phyloP scores from a whole-genome alignment of 2,329 filamentous ascomycete genomes.

The Eutypa lata region DNA sequence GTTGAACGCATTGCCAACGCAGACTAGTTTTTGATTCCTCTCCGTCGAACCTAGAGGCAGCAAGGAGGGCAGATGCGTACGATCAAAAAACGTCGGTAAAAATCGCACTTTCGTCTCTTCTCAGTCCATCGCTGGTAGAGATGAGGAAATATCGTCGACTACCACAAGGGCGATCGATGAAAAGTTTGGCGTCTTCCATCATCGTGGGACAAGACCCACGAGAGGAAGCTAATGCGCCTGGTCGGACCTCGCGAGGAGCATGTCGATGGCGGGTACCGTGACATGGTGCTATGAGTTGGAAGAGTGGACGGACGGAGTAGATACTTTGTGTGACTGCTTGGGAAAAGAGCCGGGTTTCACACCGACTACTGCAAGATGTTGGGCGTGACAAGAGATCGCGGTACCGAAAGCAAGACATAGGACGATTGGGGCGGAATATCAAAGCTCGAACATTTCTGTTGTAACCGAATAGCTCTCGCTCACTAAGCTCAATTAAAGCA shows the following conservation, averaged over 20 bases:
- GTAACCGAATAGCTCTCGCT: slow-evolving; percentile 41
- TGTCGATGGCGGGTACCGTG: slow-evolving; percentile 38
- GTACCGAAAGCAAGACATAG: slow-evolving; percentile 42
- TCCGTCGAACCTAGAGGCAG: slow-evolving; percentile 43
- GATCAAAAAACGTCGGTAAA: slow-evolving; percentile 97
- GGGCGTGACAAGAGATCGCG: slow-evolving; percentile 28
- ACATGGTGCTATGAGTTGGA: slow-evolving; percentile 39
- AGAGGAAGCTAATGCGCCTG: slow-evolving; percentile 56
- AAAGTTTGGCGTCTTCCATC: slow-evolving; percentile 47
- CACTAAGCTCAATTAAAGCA: slow-evolving; percentile 19
- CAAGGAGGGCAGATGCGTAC: slow-evolving; percentile 66
- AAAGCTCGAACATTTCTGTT: slow-evolving; percentile 43
- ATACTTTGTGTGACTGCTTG: slow-evolving; percentile 17
- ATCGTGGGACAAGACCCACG: slow-evolving; percentile 40
- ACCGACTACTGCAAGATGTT: slow-evolving; percentile 16
- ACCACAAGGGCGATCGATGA: slow-evolving; percentile 26
- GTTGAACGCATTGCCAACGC: slow-evolving; percentile 80
- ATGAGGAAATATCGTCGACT: slow-evolving; percentile 42
- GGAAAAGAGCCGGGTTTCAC: slow-evolving; percentile 17
- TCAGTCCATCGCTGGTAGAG: slow-evolving; percentile 35
- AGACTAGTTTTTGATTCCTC: slow-evolving; percentile 96
- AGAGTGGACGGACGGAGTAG: slow-evolving; percentile 22
- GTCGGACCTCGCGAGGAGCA: slow-evolving; percentile 49
- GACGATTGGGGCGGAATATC: slow-evolving; percentile 29
- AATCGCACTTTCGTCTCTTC: slow-evolving; percentile 67